phyloP scores from a whole-genome alignment of 2,329 filamentous ascomycete genomes.

The Mariannaea elegans region DNA sequence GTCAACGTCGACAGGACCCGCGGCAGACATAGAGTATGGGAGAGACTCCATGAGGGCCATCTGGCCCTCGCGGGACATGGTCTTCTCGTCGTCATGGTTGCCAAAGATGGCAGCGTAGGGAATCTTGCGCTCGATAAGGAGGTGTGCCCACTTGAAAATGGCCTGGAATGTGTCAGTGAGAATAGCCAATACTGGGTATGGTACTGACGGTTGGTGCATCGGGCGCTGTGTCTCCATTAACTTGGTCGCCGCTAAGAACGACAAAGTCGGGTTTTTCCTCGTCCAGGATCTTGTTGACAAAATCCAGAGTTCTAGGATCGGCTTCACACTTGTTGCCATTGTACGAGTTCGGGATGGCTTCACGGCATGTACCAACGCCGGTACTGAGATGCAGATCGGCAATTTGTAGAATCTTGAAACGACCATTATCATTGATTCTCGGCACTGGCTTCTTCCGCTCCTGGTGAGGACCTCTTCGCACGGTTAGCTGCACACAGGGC shows the following conservation, averaged over 20 bases:
- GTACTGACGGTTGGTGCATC: constrained; percentile 82
- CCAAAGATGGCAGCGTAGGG: constrained; percentile 96
- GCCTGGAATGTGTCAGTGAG: constrained; percentile 59
- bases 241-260: constrained; percentile 90
- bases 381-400: constrained; percentile 96
- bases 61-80: constrained; percentile 77
- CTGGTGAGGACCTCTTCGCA: constrained; percentile 75
- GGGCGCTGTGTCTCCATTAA: constrained; percentile 91
- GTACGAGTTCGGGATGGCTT: constrained; percentile 79
- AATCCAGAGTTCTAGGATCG: constrained; percentile 90
- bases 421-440: constrained; percentile 85
- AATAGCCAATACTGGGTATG: background rate
- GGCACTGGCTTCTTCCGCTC: constrained; percentile 75
- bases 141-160: constrained; percentile 89
- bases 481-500: constrained; percentile 77
- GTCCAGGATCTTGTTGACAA: constrained; percentile 83
- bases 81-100: constrained; percentile 95
- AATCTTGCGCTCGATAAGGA: constrained; percentile 86
- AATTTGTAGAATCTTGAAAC: constrained; percentile 97
- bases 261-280: constrained; percentile 95
- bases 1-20: constrained; percentile 84
- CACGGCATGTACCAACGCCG: constrained; percentile 84
- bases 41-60: constrained; percentile 89
- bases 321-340: constrained; percentile 86
- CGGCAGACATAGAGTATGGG: constrained; percentile 86